Base-by-base conservation (phyloP, 169 alveolate genomes). In the Plasmodium malariae region DNA sequence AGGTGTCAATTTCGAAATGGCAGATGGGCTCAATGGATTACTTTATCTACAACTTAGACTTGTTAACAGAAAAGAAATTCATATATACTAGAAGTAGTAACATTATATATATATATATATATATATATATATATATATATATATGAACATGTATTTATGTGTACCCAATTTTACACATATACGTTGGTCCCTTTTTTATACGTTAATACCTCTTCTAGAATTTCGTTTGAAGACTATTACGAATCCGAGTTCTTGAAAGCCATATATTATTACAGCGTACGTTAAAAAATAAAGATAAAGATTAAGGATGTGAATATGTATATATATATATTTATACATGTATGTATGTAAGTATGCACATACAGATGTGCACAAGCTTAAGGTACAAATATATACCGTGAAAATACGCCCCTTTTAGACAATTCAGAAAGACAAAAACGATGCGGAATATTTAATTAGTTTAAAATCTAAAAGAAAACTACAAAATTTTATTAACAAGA, bases 171-270 rank as follows among this genome's bases (percentile, higher is more conserved):
- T n/a, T 67, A 12, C 36, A 11, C 11, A 21, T 6, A 43, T 37
- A 21, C 57, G 7, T 24, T 4, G 17, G 74, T 34, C 5, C 28
- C 19, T 2, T n/a, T 3, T 37, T 24, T 26, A 1, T 40, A 11
- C 36, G 43, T 21, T 14, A 17, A 21, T 36, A 57, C n/a, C 12
- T 49, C 30, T 32, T 28, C 36, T 32, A 78, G 89, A 26, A 78
- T 65, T 28, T 5, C 51, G 2, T 78, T 62, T 28, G 89, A 78
- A n/a, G 89, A 78, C 17, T 65, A 62, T 14, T 78, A 78, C 55
- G 89, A 78, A 78, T 55, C 65, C 17, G 89, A 78, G 63, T 78
- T 78, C 14, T 78, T 78, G 68, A 78, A 78, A 57, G 89, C 89
- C 12, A 57, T 78, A 26, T 63, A 78, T 49, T 78, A 62, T 63